Percentiles rank a stretch among this genome's conserved stretches.
phyloP scores from a whole-genome alignment of 2,329 filamentous ascomycete species.

The Corinectria fuckeliana region DNA sequence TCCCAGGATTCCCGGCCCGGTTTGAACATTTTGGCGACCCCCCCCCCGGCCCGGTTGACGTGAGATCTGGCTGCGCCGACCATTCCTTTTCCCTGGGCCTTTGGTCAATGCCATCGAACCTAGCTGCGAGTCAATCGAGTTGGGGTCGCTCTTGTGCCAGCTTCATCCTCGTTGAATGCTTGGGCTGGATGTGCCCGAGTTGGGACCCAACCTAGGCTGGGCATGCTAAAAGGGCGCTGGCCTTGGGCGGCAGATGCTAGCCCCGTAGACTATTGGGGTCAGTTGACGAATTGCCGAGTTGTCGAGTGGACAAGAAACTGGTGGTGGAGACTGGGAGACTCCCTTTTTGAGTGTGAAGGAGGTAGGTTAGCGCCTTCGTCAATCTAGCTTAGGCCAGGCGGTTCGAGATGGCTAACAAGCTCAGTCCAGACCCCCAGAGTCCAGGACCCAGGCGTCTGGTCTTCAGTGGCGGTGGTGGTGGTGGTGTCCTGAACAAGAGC shows the following conservation, averaged over 20 bases:
- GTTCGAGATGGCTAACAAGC: not conserved
- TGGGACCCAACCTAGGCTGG: conserved; percentile 19
- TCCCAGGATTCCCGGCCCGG: conserved; percentile 25
- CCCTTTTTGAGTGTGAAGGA: conserved; percentile 21
- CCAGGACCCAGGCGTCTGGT: not conserved
- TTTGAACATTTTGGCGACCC: conserved; percentile 24
- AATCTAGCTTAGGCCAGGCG: not conserved
- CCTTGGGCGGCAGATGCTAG: conserved; percentile 21
- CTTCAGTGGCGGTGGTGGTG: not conserved
- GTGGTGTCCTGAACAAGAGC: conserved; percentile 26
- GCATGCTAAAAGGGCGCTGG: conserved; percentile 26
- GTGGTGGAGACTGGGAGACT: conserved; percentile 18
- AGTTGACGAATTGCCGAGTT: conserved; percentile 29
- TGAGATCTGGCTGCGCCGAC: conserved; percentile 31
- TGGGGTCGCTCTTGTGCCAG: conserved; percentile 14
- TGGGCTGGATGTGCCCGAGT: conserved; percentile 17
- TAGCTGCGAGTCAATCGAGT: conserved; percentile 13
- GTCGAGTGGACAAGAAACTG: conserved; percentile 4
- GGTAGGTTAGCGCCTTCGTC: conserved; percentile 24
- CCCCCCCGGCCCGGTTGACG: conserved; percentile 31
- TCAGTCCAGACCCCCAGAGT: too few relatives aligned
- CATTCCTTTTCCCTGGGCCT: conserved; percentile 16
- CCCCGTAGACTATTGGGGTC: conserved; percentile 26
- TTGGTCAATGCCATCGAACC: conserved; percentile 15
- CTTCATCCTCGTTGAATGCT: conserved; percentile 23